These are phyloP conservation scores for Lepidium sativum DNA, from an alignment of 345 rosid genomes.

Conservation along the genomic window DNA sequence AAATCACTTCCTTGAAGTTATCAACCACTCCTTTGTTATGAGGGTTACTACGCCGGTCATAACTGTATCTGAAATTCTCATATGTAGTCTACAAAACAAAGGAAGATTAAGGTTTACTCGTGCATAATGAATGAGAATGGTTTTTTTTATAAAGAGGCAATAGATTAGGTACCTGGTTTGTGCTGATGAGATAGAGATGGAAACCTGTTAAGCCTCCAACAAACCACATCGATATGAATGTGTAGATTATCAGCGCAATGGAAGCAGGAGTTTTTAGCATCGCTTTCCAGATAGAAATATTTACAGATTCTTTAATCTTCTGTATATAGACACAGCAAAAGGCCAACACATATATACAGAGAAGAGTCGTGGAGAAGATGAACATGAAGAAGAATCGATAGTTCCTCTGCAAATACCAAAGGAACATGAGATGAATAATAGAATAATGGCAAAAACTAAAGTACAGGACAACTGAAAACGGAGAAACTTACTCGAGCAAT, in stretches of 20 bases:
- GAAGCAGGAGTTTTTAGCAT: slow-evolving; percentile 64
- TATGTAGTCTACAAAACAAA: slow-evolving; percentile 67
- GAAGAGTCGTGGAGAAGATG: slow-evolving; percentile 71
- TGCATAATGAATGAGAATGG: not conserved
- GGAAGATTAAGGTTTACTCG: not conserved
- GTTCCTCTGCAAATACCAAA: slow-evolving; percentile 53
- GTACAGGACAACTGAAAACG: not conserved
- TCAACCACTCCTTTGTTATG: slow-evolving; percentile 59
- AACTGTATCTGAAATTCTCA: slow-evolving; percentile 70
- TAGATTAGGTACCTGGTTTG: slow-evolving; percentile 59
- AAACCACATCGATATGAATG: slow-evolving; percentile 66
- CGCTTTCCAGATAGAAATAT: slow-evolving; percentile 54
- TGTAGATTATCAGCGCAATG: slow-evolving; percentile 62
- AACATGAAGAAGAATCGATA: slow-evolving; percentile 96
- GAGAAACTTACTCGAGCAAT: slow-evolving; percentile 63
- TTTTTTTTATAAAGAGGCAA: not conserved
- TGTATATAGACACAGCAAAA: slow-evolving; percentile 70
- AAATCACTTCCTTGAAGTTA: slow-evolving; percentile 73
- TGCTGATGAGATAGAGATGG: slow-evolving; percentile 69
- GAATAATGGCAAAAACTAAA: not conserved
- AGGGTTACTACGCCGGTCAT: slow-evolving; percentile 67
- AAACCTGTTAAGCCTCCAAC: slow-evolving; percentile 90
- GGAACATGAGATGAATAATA: slow-evolving; percentile 14
- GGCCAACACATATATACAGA: slow-evolving; percentile 71
- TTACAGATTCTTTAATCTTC: slow-evolving; percentile 45